phyloP scores from a whole-genome alignment of 2,329 filamentous ascomycete genomes.

The Alternaria hordeiaustralica region DNA sequence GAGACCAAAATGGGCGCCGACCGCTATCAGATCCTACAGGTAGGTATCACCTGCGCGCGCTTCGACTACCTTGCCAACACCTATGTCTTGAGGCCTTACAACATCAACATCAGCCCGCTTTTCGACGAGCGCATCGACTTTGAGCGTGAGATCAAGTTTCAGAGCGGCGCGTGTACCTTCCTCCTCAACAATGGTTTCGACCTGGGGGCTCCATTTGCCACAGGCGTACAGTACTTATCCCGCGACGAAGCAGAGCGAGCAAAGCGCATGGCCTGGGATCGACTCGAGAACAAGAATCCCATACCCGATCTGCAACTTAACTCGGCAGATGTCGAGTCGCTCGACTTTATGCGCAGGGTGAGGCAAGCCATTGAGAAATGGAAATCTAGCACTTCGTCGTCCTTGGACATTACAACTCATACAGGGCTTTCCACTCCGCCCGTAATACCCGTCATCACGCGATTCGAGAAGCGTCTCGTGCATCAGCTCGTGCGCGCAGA shows the following conservation, averaged over 20 bases:
- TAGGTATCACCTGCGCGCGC: slow-evolving; percentile 70
- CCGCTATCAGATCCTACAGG: slow-evolving; percentile 68
- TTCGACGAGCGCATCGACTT: slow-evolving; percentile 61
- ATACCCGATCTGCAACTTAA: slow-evolving; percentile 57
- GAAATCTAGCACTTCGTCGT: slow-evolving; percentile 37
- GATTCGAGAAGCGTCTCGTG: slow-evolving; percentile 69
- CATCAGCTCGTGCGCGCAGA: slow-evolving; percentile 71
- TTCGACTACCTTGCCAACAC: slow-evolving; percentile 57
- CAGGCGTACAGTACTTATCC: slow-evolving; percentile 69
- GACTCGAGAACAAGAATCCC: slow-evolving; percentile 47
- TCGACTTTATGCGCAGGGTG: slow-evolving; percentile 58
- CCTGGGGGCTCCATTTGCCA: slow-evolving; percentile 61
- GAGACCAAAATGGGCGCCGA: slow-evolving; percentile 67
- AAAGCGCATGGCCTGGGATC: slow-evolving; percentile 53
- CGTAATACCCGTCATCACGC: slow-evolving; percentile 27
- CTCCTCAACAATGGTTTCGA: slow-evolving; percentile 65
- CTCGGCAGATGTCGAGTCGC: slow-evolving; percentile 58
- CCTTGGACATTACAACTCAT: slow-evolving; percentile 39
- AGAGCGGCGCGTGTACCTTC: slow-evolving; percentile 67
- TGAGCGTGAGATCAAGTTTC: slow-evolving; percentile 66
- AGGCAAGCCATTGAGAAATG: slow-evolving; percentile 56
- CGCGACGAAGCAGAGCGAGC: slow-evolving; percentile 62
- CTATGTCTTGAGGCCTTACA: slow-evolving; percentile 69
- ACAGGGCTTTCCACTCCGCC: slow-evolving; percentile 33
- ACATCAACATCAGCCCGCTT: slow-evolving; percentile 67